Conservation (phyloP, 1,284 basidiomycete species). For the Apiotrichum gamsii region DNA sequence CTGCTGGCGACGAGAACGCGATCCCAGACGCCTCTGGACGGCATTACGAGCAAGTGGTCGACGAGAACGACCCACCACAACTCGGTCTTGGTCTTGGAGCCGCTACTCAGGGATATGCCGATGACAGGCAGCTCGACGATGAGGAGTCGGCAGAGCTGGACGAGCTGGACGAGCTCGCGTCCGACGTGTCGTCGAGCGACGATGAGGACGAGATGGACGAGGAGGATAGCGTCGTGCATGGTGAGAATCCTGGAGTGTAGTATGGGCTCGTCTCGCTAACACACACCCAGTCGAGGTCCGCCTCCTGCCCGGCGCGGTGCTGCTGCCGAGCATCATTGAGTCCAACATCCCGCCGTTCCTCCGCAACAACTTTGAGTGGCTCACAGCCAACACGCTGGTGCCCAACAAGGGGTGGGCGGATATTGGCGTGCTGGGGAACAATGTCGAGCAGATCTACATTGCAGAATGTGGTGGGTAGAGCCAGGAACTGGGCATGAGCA, state of each 20-base stretch:
- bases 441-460: constrained; percentile 71
- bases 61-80: no score
- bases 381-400: background rate
- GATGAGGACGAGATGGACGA: constrained; percentile 7
- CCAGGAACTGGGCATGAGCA: no score
- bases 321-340: background rate
- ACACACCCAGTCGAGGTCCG: constrained; percentile 69
- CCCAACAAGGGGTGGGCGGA: constrained; percentile 37
- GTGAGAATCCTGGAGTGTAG: no score
- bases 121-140: no score
- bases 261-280: no score
- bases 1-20: background rate
- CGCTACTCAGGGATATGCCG: no score
- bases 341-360: constrained; percentile 3
- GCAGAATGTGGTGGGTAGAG: constrained; percentile 55
- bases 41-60: no score
- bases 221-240: constrained; percentile 18
- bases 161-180: no score
- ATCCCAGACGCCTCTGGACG: no score
- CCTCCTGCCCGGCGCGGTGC: constrained; percentile 8
- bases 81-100: no score
- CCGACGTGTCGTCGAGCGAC: background rate
- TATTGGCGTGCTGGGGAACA: constrained; percentile 61
- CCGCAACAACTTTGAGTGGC: constrained; percentile 1
- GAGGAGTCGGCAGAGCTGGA: constrained; percentile 4